Evolutionary conservation across 2,329 filamentous ascomycete genomes (phyloP).

Genomic region (Ceratocystis alfenasii): DNA sequence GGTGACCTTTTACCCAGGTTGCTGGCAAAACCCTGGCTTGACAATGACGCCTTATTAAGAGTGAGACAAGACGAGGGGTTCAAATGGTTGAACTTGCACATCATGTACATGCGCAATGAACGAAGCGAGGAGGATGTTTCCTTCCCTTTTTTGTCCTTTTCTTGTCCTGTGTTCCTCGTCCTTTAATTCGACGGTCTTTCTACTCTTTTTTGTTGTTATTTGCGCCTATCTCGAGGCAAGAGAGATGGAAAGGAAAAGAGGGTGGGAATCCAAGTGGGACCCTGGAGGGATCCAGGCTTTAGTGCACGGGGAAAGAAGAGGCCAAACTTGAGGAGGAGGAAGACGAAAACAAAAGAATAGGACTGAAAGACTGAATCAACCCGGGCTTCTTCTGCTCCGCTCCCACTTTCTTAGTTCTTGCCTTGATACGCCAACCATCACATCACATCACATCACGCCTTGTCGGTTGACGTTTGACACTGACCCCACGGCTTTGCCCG

Average conservation of each 20-base stretch:
- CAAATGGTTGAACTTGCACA: neutral
- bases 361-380: neutral
- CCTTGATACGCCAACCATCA: neutral
- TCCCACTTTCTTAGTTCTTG: neutral
- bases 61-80: neutral
- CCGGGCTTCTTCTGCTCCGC: neutral
- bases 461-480: neutral
- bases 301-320: neutral
- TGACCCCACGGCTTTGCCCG: constrained; percentile 6
- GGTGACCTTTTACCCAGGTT: neutral
- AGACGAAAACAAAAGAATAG: neutral
- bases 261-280: neutral
- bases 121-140: neutral
- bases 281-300: neutral
- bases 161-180: neutral
- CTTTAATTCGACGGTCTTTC: neutral
- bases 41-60: constrained; percentile 2
- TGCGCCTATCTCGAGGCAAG: neutral
- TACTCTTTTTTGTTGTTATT: neutral
- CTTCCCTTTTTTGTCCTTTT: neutral
- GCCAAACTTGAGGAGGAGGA: neutral
- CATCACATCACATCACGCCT: neutral
- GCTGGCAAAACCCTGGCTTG: neutral
- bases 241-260: neutral
- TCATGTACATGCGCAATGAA: neutral